These are phyloP conservation scores for Phoma sp. DNA, from an alignment of 2,329 filamentous ascomycete genomes.

Conservation along the genomic window DNA sequence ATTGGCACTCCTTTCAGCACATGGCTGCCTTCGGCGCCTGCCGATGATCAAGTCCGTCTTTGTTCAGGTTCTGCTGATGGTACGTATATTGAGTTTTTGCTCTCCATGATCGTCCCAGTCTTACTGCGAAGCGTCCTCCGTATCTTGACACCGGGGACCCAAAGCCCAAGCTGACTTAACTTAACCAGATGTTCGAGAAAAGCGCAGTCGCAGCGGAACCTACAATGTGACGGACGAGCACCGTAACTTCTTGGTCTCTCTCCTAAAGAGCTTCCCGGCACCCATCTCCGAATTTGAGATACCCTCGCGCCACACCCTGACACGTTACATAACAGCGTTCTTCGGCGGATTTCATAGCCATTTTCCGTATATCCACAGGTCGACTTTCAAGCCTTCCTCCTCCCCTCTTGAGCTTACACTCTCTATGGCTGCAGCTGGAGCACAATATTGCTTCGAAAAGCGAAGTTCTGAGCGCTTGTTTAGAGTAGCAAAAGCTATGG, in stretches of 20 bases:
- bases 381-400: slow-evolving; percentile 39
- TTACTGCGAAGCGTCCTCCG: neutral
- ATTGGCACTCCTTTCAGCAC: slow-evolving; percentile 40
- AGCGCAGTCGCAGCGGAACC: slow-evolving; percentile 25
- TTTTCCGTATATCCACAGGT: slow-evolving; percentile 42
- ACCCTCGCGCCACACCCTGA: slow-evolving; percentile 38
- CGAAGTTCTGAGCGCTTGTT: slow-evolving; percentile 38
- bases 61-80: slow-evolving; percentile 26
- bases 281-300: slow-evolving; percentile 37
- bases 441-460: slow-evolving; percentile 44
- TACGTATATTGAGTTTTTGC: neutral
- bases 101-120: neutral
- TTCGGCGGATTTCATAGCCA: slow-evolving; percentile 42
- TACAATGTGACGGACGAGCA: slow-evolving; percentile 37
- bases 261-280: slow-evolving; percentile 25
- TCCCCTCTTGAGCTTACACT: slow-evolving; percentile 42
- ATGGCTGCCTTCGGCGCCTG: slow-evolving; percentile 38
- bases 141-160: neutral
- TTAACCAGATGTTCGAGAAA: slow-evolving; percentile 22
- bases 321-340: slow-evolving; percentile 40
- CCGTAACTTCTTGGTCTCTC: slow-evolving; percentile 27
- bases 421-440: slow-evolving; percentile 41
- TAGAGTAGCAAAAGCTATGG: slow-evolving; percentile 37
- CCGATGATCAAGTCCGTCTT: slow-evolving; percentile 35
- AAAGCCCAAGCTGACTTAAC: neutral